phyloP scores from a whole-genome alignment of 305 asterid species.

The Solanum aculeatissimum region DNA sequence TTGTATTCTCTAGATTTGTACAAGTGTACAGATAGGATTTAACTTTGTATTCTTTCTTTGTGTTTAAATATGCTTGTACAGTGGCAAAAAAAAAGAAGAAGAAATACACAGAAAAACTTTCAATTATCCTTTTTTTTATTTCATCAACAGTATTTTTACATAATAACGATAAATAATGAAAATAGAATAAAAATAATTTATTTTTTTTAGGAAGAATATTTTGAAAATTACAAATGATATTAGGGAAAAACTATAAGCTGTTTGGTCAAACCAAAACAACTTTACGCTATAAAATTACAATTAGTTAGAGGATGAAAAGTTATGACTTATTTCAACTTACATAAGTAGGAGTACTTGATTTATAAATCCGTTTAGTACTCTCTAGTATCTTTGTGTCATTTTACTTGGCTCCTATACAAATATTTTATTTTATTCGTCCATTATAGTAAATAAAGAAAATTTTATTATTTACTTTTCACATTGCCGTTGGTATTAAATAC shows the following conservation, averaged over 20 bases:
- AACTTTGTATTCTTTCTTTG: neutral
- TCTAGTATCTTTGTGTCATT: neutral
- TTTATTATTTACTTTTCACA: too few species aligned
- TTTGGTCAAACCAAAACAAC: neutral
- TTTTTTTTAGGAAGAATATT: neutral
- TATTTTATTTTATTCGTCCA: neutral
- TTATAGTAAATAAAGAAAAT: neutral
- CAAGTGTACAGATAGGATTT: too few species aligned
- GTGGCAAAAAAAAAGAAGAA: too few species aligned
- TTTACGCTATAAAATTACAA: too few species aligned
- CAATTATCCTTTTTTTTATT: neutral
- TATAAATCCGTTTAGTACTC: neutral
- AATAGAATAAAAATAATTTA: neutral
- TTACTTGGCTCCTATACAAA: neutral
- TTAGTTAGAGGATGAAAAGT: too few species aligned
- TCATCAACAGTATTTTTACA: neutral
- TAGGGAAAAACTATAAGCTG: neutral
- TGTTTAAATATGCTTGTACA: too few species aligned
- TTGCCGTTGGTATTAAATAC: neutral
- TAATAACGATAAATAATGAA: neutral
- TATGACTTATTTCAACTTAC: too few species aligned
- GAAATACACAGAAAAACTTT: neutral
- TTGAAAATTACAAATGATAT: neutral
- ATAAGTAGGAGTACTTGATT: too few species aligned
- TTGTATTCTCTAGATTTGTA: neutral